Base-by-base conservation (phyloP, 2,329 filamentous ascomycete genomes). In the Trichoderma arundinaceum region DNA sequence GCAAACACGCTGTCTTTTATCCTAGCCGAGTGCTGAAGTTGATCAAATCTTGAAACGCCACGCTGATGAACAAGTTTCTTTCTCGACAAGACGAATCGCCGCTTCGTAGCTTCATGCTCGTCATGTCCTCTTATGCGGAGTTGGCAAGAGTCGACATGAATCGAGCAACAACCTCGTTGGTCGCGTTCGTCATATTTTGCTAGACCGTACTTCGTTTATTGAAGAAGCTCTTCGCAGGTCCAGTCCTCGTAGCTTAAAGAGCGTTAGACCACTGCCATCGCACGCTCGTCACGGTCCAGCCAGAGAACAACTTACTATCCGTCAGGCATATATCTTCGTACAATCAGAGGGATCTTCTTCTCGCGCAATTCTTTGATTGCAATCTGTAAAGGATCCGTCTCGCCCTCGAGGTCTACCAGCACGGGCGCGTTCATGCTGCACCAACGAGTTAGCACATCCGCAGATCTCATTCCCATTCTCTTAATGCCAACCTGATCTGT, bases 311-410 rank as follows among this genome's bases (percentile, higher is more conserved):
- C 92, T 84, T 84, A 96, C 92, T 88, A 97, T 82, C 95, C 95
- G 81, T 99, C 95, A 22, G 95, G 95, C 76, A 99, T 86, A 81
- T 98, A 99, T 75, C 95, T 88, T 77, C 95, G 88, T 70, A 99
- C 92, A 65, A 99, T 95, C 68, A 99, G 81, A 28, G 95, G 95
- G 64, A 99, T 97, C 86, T 99, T 99, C 87, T 98, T 98, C 83
- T 98, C 94, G 70, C 92, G 88, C 77, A 99, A 83, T 81, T 99
- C 95, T 82, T 98, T 98, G 78, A 97, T 91, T 28, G 95, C 95
- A 76, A 99, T 98, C 80, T 97, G 93, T 64, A 99, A 83, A 51
- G 95, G 95, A 81, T 99, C 95, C 59, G 95, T 98, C 84, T 98
- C 94, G 74, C 95, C 95, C 79, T 98, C 95, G 39, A 97, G 86